Evolutionary conservation across 805 yeast species (phyloP).

Genomic region (Jamesozyma lodderae): DNA sequence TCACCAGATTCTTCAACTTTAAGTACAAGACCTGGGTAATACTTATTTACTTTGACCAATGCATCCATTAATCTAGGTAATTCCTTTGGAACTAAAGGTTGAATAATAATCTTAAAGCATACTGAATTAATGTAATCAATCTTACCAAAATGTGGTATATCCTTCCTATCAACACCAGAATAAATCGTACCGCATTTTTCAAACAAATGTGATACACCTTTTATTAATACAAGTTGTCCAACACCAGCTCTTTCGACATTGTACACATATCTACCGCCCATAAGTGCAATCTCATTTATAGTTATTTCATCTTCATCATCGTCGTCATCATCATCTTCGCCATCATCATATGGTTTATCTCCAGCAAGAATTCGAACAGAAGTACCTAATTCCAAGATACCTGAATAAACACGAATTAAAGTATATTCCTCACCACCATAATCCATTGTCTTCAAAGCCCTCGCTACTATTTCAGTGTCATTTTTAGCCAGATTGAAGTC

Average conservation of each 20-base stretch:
- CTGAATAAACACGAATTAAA: slow-evolving; percentile 54
- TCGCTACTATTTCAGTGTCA: slow-evolving; percentile 28
- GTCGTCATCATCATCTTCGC: slow-evolving; percentile 42
- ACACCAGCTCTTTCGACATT: slow-evolving; percentile 44
- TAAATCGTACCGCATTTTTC: slow-evolving; percentile 51
- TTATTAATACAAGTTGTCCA: slow-evolving; percentile 62
- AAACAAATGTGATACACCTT: slow-evolving; percentile 51
- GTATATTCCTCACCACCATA: slow-evolving; percentile 46
- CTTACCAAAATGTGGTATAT: slow-evolving; percentile 13
- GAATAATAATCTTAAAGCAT: slow-evolving; percentile 65
- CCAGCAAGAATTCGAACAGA: slow-evolving; percentile 46
- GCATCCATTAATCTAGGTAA: slow-evolving; percentile 66
- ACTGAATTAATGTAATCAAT: slow-evolving; percentile 43
- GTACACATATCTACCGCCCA: slow-evolving; percentile 64
- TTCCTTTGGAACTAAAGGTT: slow-evolving; percentile 72
- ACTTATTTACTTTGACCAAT: slow-evolving; percentile 48
- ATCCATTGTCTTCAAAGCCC: slow-evolving; percentile 50
- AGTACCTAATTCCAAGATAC: slow-evolving; percentile 42
- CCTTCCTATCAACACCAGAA: slow-evolving; percentile 12
- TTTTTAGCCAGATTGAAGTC: neutral
- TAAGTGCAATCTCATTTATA: slow-evolving; percentile 36
- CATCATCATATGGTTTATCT: slow-evolving; percentile 8
- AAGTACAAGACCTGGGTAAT: slow-evolving; percentile 59
- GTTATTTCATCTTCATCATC: slow-evolving; percentile 38
- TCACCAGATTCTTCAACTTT: slow-evolving; percentile 86